Evolutionary conservation across 805 yeast species (phyloP), one percentile per base, ranked within the genome.

Genomic region (Suhomyces sp.): DNA sequence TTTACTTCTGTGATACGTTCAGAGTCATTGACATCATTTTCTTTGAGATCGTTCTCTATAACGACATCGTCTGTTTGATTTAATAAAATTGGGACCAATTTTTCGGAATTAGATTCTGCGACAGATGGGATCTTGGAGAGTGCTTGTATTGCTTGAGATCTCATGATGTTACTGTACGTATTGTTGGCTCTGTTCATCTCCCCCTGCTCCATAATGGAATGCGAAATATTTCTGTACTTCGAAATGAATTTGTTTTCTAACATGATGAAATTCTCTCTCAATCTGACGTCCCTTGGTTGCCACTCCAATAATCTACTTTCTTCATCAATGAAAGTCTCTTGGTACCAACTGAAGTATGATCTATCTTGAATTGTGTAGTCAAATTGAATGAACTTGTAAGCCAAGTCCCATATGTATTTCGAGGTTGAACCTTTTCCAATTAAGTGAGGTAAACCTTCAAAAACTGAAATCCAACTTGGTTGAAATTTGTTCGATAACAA

Each of bases 381-480:
- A 27, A 48, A 32, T 27, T 24, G 50, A 39, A 47, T 41, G 44
- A 76, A 69, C 4, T 54, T 48, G 25, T 58, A 56, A 0, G 79
- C 60, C 13, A 76, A 50, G 0, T 66, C 53, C 95, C 96, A 88
- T 0, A 84, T 63, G 9, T 64, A 31, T 0, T 56, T 59, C 12
- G 70, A 65, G 25, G 63, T 53, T 11, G 17, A 17, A 5, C 8
- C 16, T 3, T 41, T 38, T 4, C 34, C 36, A 10, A 68, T 58
- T 7, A 82, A 56, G 3, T 57, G 50, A 1, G 80, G 76, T 4
- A 86, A 51, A 4, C 74, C 71, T 41, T 82, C 91, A 35, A 70
- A 62, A 2, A 84, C 83, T 4, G 83, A 88, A 13, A 76, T 73
- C 95, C 96, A 88, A 10, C 83, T 72, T 1, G 98, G 98, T 37